phyloP scores from a whole-genome alignment of 2,329 filamentous ascomycete genomes.

The Pseudocercospora pini-densiflorae region DNA sequence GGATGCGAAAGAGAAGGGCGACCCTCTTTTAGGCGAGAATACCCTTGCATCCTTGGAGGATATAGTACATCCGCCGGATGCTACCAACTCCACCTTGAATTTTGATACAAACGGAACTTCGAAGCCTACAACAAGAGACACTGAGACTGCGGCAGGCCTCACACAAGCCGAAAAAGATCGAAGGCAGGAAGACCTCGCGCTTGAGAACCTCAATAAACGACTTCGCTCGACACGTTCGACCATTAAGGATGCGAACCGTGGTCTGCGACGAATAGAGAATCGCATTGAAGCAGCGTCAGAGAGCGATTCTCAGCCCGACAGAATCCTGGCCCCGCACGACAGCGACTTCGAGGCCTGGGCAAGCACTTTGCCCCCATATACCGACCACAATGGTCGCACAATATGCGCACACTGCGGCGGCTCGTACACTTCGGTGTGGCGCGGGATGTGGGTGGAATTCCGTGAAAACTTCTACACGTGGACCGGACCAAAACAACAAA shows the following conservation, averaged over 20 bases:
- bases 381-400: slow-evolving; percentile 23
- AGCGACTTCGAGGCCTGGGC: slow-evolving; percentile 9
- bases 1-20: slow-evolving; percentile 40
- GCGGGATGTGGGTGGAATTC: slow-evolving; percentile 37
- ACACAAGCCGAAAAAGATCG: slow-evolving; percentile 49
- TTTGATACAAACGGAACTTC: slow-evolving; percentile 23
- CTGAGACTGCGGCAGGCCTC: slow-evolving; percentile 15
- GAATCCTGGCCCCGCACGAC: background rate
- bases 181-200: slow-evolving; percentile 46
- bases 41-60: slow-evolving; percentile 55
- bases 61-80: slow-evolving; percentile 43
- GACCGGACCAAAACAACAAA: slow-evolving; percentile 20
- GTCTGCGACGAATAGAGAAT: slow-evolving; percentile 48
- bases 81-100: slow-evolving; percentile 31
- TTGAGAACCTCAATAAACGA: slow-evolving; percentile 49
- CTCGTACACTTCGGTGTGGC: slow-evolving; percentile 33
- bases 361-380: slow-evolving; percentile 16
- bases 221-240: slow-evolving; percentile 46
- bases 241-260: slow-evolving; percentile 50
- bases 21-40: slow-evolving; percentile 48
- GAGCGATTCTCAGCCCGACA: background rate
- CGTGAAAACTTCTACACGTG: slow-evolving; percentile 36
- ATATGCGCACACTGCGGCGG: slow-evolving; percentile 35
- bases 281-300: slow-evolving; percentile 40
- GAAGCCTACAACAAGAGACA: background rate